Evolutionary conservation across 805 yeast species (phyloP).

Genomic region (Yarrowia yakushimensis): DNA sequence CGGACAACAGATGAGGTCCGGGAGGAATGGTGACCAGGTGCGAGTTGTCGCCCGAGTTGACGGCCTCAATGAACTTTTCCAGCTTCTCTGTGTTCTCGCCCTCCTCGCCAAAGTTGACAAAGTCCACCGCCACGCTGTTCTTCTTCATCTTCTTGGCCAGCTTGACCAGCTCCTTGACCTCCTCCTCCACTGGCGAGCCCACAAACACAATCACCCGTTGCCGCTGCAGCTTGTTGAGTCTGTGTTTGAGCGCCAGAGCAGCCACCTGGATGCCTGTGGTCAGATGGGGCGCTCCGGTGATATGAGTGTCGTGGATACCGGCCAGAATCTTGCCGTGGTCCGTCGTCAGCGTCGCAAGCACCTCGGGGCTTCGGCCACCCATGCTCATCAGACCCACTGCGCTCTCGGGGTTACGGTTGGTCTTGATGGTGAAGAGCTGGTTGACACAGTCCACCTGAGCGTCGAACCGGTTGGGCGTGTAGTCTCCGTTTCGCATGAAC

Average conservation of each 20-base stretch:
- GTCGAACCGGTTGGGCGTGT: slow-evolving; percentile 78
- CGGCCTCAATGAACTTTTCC: slow-evolving; percentile 70
- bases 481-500: slow-evolving; percentile 94
- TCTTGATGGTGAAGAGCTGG: slow-evolving; percentile 77
- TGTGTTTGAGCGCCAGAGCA: slow-evolving; percentile 86
- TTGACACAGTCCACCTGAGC: slow-evolving; percentile 92
- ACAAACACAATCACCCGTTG: slow-evolving; percentile 88
- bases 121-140: slow-evolving; percentile 84
- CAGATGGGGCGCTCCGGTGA: slow-evolving; percentile 66
- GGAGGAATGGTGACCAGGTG: slow-evolving; percentile 86
- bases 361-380: slow-evolving; percentile 77
- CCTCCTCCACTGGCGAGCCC: slow-evolving; percentile 76
- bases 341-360: slow-evolving; percentile 80
- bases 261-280: slow-evolving; percentile 90
- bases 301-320: slow-evolving; percentile 74
- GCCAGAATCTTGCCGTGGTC: slow-evolving; percentile 82
- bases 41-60: slow-evolving; percentile 57
- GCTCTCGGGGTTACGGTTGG: slow-evolving; percentile 86
- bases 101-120: slow-evolving; percentile 90
- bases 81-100: slow-evolving; percentile 69
- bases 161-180: slow-evolving; percentile 67
- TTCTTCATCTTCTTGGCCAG: slow-evolving; percentile 91
- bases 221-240: slow-evolving; percentile 88
- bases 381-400: slow-evolving; percentile 87
- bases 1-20: slow-evolving; percentile 79